Evolutionary conservation across 2,329 filamentous ascomycete genomes (phyloP).

Genomic region (Tolypocladium amazonense): DNA sequence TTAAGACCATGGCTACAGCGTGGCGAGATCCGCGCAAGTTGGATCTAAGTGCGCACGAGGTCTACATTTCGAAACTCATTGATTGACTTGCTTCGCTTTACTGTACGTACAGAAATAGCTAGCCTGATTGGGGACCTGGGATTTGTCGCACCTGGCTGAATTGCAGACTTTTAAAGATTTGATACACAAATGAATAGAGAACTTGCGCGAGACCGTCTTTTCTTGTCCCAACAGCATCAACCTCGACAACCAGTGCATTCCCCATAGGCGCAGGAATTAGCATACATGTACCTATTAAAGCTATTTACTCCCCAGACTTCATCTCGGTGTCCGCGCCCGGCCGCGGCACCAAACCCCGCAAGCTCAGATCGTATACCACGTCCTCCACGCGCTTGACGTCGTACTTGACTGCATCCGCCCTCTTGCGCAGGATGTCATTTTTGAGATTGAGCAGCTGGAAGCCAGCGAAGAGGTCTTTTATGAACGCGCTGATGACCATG

Average conservation of each 20-base stretch:
- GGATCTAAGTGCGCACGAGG: neutral
- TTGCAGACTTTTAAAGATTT: too few species aligned
- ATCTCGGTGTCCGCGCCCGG: constrained; percentile 24
- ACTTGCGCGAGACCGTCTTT: too few species aligned
- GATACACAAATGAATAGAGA: too few species aligned
- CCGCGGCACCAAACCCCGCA: constrained; percentile 68
- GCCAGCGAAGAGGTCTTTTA: constrained; percentile 90
- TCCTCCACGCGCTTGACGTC: constrained; percentile 97
- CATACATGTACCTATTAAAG: neutral
- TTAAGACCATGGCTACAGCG: neutral
- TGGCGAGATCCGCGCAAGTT: neutral
- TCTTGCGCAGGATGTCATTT: constrained; percentile 81
- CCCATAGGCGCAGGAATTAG: too few species aligned
- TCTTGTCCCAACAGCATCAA: too few species aligned
- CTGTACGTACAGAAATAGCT: too few species aligned
- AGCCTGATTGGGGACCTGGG: too few species aligned
- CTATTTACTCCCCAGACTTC: constrained; percentile 17
- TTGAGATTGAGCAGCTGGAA: constrained; percentile 97
- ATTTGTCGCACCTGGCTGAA: too few species aligned
- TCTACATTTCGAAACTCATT: too few species aligned
- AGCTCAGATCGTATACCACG: constrained; percentile 87
- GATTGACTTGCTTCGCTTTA: too few species aligned
- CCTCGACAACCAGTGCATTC: too few species aligned
- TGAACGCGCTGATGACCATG: constrained; percentile 77
- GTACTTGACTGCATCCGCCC: constrained; percentile 92